Evolutionary conservation across 75 land plant species (phyloP).

Genomic region (Cupressus sempervirens): DNA sequence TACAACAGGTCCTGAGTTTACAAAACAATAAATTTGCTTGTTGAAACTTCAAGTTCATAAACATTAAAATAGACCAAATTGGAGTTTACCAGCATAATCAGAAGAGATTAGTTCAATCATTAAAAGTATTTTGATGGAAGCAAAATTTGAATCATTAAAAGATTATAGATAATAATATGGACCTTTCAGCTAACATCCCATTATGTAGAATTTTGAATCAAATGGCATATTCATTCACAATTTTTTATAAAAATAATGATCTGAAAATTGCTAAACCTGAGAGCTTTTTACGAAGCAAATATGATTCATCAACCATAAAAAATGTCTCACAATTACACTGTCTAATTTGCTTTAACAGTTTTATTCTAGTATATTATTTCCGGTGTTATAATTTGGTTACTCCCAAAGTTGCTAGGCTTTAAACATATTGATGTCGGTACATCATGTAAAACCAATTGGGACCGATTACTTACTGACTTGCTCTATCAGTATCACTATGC

Average conservation of each 20-base stretch:
- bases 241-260: no score
- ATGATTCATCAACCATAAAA: neutral
- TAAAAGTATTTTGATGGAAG: neutral
- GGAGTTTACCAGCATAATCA: neutral
- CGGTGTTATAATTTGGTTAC: neutral
- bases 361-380: neutral
- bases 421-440: neutral
- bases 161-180: neutral
- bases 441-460: neutral
- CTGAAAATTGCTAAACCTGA: neutral
- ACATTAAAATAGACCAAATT: neutral
- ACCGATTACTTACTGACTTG: neutral
- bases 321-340: neutral
- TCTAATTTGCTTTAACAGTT: neutral
- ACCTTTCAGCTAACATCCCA: neutral
- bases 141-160: neutral
- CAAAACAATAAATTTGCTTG: neutral
- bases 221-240: neutral
- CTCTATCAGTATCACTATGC: no score
- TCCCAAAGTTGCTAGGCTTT: neutral
- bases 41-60: neutral
- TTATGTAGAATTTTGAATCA: neutral
- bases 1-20: constrained; percentile 78
- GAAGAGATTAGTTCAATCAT: neutral
- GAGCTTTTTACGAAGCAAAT: neutral